Base-by-base conservation (phyloP, 345 rosid species). In the Acer negundo region DNA sequence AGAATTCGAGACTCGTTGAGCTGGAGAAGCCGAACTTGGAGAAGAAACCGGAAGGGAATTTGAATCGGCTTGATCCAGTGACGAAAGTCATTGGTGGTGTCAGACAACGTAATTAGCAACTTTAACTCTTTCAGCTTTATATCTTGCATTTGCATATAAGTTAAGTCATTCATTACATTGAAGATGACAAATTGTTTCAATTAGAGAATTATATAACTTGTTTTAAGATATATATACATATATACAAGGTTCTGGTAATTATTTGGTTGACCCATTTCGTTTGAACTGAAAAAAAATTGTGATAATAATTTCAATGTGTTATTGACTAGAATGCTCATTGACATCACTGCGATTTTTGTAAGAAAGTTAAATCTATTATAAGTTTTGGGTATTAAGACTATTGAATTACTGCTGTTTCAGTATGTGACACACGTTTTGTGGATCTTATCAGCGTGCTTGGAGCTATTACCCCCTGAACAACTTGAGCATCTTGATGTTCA, bases 401-500 rank as follows among this genome's bases (percentile, higher is more conserved):
- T 23, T 62, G 38, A 62, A 62, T 19, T 42, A 42, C 13, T n/a
- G 51, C 28, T 12, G 28, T n/a, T 72, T 71, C 62, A 6, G 23
- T 67, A 2, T 72, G 67, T 51, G 49, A 64, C 75, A 24, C 24
- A 17, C 38, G 53, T 73, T 66, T 68, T 83, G 79, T 78, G 75
- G 79, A 47, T 79, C 42, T 3, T 86, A 63, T 66, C 82, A 95
- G 99, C 89, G 85, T 93, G 99, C 83, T 91, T 95, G 87, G 89
- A 95, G 87, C 89, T 95, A 16, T 82, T 87, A 17, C 90, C 93
- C 20, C 85, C 83, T 40, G 93, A 93, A 77, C 92, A 92, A 80
- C 94, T 95, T 76, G 88, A 88, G 74, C 82, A 76, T 79, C 85
- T 95, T 79, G 93, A 89, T 79, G 78, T 91, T 72, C 88, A 90